Base-by-base conservation (phyloP, 139 green algal genomes). In the Tetraselmis chui region DNA sequence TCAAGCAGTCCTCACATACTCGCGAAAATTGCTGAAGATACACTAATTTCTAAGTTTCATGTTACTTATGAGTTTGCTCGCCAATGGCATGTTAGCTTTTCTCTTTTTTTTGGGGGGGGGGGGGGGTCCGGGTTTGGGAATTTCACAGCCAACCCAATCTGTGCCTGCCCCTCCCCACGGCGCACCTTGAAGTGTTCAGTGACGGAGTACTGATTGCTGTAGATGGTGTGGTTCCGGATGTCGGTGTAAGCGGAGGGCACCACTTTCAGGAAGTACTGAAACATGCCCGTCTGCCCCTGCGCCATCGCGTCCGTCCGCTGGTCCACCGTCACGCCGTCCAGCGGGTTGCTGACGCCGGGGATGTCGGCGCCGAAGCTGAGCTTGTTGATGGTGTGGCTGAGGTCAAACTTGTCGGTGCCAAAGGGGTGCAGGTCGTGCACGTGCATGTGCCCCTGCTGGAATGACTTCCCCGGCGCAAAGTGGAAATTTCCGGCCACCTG, bases 211-310 rank as follows among this genome's bases (percentile, higher is more conserved):
- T 99, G 96, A 81, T 99, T 99, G 31, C 89, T 97, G 59, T 81
- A 24, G 32, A 97, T 93, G 28, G 88, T 92, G 24, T 83, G 80
- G 84, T 93, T 94, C 1, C 74, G 31, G 0, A 91, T 30, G 81
- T 91, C 81, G 0, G 79, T 88, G 87, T 99, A 99, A 0, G 84
- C 86, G 1, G 96, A 98, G 5, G 96, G 96, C 59, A 99, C 96
- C 22, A 98, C 93, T 89, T 98, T 99, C 1, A 98, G 86, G 83
- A 98, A 98, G 85, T 99, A 99, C 82, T 99, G 95, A 86, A 91
- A 98, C 91, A 96, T 94, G 81, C 94, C 95, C 24, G 87, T 90
- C 29, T 28, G 1, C 82, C 84, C 76, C 82, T 84, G 1, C 75
- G 82, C 29, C 83, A 83, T 11, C 82, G 32, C 23, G 58, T 26